Base-by-base conservation (phyloP, 305 asterid genomes). In the Fraxinus greggii region DNA sequence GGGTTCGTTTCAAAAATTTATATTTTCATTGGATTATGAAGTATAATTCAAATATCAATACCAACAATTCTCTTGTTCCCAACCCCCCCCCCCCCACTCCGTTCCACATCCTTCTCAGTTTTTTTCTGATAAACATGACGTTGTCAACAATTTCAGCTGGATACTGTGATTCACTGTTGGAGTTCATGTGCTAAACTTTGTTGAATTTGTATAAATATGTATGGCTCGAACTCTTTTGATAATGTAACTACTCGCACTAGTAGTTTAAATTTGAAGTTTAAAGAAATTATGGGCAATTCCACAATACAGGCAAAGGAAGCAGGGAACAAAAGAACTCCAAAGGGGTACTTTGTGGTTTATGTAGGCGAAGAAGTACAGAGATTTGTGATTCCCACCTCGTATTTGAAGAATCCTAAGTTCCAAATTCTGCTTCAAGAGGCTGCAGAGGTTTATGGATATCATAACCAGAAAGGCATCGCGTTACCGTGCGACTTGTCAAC, bases 291-390 rank as follows among this genome's bases (percentile, higher is more conserved):
- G 75, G 75, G 40, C 21, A 69, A 69, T 29, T 76, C 35, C 78
- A 81, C 63, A 77, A 76, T 69, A 36, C 33, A 21, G 7, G 3
- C 78, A 38, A 73, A 61, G 26, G 78, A 72, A 75, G 78, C 35
- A 76, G 59, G 26, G 79, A 76, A 74, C 76, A 76, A 23, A 10
- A 79, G 42, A 21, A 77, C 92, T 13, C 92, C 92, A 35, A 92
- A 84, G 79, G 91, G 95, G 80, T 91, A 89, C 73, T 90, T 91
- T n/a, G 95, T 80, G 75, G 90, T 90, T 23, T 91, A 91, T 7
- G 95, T 89, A 7, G 95, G 93, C 4, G 84, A 69, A 10, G 86
- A 85, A 6, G n/a, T 59, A 84, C 83, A 79, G 63, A 86, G 93
- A 85, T 88, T 76, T 82, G 90, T 86, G 24, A 75, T 91, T 63